Base-by-base conservation (phyloP, 2,329 filamentous ascomycete genomes). In the Lasiodiplodia sp. region DNA sequence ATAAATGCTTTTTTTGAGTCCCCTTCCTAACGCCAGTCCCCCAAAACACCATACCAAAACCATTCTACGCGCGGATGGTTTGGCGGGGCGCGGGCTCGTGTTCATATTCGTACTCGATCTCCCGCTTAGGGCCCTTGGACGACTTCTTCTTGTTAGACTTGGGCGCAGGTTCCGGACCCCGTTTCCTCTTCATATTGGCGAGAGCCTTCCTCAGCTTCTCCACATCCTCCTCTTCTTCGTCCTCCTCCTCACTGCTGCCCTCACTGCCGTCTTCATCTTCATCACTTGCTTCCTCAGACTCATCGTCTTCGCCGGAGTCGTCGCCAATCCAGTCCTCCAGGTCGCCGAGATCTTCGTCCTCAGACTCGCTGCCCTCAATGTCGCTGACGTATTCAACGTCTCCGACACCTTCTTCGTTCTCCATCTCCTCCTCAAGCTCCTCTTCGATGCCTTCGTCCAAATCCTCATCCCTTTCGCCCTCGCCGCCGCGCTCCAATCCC, bases 381-480 rank as follows among this genome's bases (percentile, higher is more conserved):
- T 97, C 96, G 76, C 92, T 95, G 69, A 98, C 93, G 75, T 97
- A 98, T 83, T 98, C 94, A 57, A 98, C 91, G 70, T 91, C 87
- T 56, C 89, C 92, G 69, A 91, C 90, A 66, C 89, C 90, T 55
- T 90, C 87, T 64, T 88, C 85, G 37, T 82, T 78, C 73, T 92
- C 90, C 71, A 89, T 87, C 74, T 92, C 89, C 52, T 89, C 85
- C 67, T 91, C 89, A 16, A 85, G 83, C 44, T 90, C 87, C 4
- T 92, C 91, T 73, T 92, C 90, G 71, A 96, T 89, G 11, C 94
- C 95, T 73, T 94, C 90, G 78, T 97, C 95, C 78, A 96, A 81
- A 79, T 98, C 95, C 82, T 94, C 89, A 78, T 97, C 95, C 67
- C 93, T 86, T 71, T 88, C 85, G 55, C 91, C 95, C 75, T 96